Evolutionary conservation across 2,329 filamentous ascomycete species (phyloP).

Genomic region (Fusarium chlamydosporum): DNA sequence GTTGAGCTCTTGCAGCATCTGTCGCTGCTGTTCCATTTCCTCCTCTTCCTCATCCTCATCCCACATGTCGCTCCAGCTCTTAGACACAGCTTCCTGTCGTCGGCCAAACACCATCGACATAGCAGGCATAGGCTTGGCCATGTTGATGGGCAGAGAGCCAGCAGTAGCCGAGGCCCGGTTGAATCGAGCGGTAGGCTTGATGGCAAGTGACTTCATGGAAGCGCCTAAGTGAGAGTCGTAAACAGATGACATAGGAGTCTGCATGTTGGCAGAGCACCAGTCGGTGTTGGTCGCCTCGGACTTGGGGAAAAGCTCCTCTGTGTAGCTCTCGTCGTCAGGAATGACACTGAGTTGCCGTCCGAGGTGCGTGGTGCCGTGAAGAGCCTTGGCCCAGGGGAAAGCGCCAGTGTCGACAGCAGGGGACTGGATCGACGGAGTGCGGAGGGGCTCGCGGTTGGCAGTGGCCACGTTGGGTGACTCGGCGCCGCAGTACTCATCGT

Average conservation of each 20-base stretch:
- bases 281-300: conserved; percentile 78
- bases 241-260: conserved; percentile 85
- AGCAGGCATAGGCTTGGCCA: conserved; percentile 81
- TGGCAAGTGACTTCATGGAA: conserved; percentile 82
- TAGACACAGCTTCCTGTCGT: conserved; percentile 84
- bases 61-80: conserved; percentile 99
- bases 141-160: conserved; percentile 82
- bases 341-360: conserved; percentile 89
- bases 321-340: conserved; percentile 82
- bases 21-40: conserved; percentile 69
- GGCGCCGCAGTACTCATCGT: conserved; percentile 93
- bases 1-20: conserved; percentile 73
- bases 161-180: conserved; percentile 70
- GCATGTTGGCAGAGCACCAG: conserved; percentile 83
- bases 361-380: conserved; percentile 82
- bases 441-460: conserved; percentile 93
- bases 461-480: conserved; percentile 83
- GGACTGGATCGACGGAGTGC: conserved; percentile 94
- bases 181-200: conserved; percentile 60
- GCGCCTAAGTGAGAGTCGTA: conserved; percentile 84
- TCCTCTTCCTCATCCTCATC: conserved; percentile 88
- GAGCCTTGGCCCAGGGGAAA: conserved; percentile 94
- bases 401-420: conserved; percentile 84
- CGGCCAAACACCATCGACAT: conserved; percentile 86
- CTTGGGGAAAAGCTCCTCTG: conserved; percentile 86